Conservation (phyloP, 257 asterid species). For the Misopates orontium region DNA sequence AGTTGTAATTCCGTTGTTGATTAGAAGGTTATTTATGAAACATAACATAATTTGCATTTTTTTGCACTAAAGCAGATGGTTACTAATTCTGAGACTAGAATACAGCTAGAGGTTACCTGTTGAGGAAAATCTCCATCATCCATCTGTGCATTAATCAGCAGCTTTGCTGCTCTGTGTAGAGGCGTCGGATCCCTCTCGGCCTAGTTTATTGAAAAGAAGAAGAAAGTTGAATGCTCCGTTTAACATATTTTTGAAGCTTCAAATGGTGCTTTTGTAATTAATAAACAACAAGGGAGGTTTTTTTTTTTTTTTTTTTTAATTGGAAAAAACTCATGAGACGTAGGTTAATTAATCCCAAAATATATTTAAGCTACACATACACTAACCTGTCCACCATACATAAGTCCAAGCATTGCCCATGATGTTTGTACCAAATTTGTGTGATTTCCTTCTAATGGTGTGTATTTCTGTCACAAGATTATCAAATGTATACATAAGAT, state of each 20-base stretch:
- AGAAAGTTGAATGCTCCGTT: background rate
- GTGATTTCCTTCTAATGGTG: slow-evolving; percentile 65
- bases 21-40: too few species aligned
- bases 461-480: slow-evolving; percentile 55
- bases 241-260: too few species aligned
- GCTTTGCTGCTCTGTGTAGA: slow-evolving; percentile 73
- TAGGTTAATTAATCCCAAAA: too few species aligned
- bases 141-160: slow-evolving; percentile 76
- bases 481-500: background rate
- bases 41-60: background rate
- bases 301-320: too few species aligned
- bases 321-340: too few species aligned
- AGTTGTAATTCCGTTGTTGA: background rate
- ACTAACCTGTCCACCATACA: slow-evolving; percentile 71
- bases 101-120: slow-evolving; percentile 40
- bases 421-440: slow-evolving; percentile 85
- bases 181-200: slow-evolving; percentile 76
- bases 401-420: slow-evolving; percentile 87
- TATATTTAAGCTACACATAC: background rate
- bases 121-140: slow-evolving; percentile 87
- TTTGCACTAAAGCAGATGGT: background rate
- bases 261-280: too few species aligned
- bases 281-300: too few species aligned
- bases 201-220: slow-evolving; percentile 20
- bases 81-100: too few species aligned